phyloP scores from a whole-genome alignment of 2,329 filamentous ascomycete genomes.

The Scedosporium minutisporum region DNA sequence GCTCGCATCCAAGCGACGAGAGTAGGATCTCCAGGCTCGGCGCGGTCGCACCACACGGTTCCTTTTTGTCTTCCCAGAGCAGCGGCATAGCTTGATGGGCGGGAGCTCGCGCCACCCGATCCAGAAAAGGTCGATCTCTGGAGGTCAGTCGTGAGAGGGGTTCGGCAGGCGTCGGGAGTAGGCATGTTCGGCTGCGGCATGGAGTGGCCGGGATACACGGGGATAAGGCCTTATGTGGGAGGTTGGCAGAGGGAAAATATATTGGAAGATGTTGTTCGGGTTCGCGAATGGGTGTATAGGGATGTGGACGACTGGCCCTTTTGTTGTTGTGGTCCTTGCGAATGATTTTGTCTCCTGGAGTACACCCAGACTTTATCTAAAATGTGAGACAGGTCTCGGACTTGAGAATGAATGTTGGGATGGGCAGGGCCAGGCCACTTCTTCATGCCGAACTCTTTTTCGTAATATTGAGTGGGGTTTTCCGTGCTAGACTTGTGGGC shows the following conservation, averaged over 20 bases:
- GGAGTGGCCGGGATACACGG: constrained; percentile 6
- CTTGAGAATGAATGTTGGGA: not conserved
- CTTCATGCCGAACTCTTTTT: not conserved
- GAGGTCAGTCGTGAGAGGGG: constrained; percentile 45
- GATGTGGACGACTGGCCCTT: constrained; percentile 16
- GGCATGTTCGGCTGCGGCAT: constrained; percentile 6
- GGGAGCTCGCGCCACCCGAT: constrained; percentile 42
- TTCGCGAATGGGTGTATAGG: constrained; percentile 43
- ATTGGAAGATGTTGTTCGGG: constrained; percentile 46
- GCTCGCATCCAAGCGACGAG: constrained; percentile 73
- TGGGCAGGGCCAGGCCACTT: not conserved
- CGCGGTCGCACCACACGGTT: constrained; percentile 94
- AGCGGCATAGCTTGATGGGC: constrained; percentile 77
- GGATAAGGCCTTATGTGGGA: constrained; percentile 8
- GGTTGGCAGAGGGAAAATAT: constrained; percentile 31
- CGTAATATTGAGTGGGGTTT: no score
- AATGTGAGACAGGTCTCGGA: not conserved
- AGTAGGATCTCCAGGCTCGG: constrained; percentile 84
- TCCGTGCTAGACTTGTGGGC: no score
- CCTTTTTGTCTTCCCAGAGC: constrained; percentile 95
- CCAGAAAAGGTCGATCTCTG: constrained; percentile 74
- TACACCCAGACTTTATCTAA: not conserved
- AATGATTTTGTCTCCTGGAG: not conserved
- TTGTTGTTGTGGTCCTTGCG: not conserved
- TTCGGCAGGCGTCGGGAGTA: constrained; percentile 47